These are phyloP conservation scores for Penicillium sp. DNA, from an alignment of 2,329 filamentous ascomycete species.

Conservation along the genomic window DNA sequence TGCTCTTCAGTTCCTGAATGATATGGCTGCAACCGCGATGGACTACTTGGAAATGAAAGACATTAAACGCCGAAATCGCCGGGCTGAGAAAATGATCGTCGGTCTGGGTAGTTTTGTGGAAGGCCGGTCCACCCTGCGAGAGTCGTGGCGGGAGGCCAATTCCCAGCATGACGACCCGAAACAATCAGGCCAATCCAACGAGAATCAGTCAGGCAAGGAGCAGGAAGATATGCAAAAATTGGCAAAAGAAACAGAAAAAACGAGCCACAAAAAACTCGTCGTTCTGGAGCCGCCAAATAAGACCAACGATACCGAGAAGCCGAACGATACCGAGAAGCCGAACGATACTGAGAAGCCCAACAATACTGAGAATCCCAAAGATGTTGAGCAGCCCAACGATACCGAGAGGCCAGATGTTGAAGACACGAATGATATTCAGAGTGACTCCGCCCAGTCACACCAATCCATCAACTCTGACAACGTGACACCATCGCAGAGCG, in stretches of 20 bases:
- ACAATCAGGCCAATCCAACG: constrained; percentile 5
- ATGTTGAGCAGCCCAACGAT: too few relatives aligned
- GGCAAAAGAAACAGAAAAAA: not conserved
- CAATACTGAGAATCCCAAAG: too few relatives aligned
- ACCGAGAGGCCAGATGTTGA: too few relatives aligned
- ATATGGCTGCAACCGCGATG: constrained; percentile 58
- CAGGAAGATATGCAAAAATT: constrained; percentile 21
- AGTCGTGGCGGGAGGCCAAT: constrained; percentile 22
- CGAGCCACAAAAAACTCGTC: not conserved
- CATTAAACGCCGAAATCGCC: constrained; percentile 51
- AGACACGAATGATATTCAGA: not conserved
- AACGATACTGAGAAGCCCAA: too few relatives aligned
- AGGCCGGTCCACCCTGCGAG: constrained; percentile 36
- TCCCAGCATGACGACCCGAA: constrained; percentile 13
- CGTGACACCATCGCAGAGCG: not conserved
- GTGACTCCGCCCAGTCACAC: not conserved
- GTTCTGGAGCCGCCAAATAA: not conserved
- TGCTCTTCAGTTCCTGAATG: constrained; percentile 56
- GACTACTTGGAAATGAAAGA: constrained; percentile 58
- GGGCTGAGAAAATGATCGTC: constrained; percentile 58
- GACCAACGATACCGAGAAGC: too few relatives aligned
- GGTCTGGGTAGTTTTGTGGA: constrained; percentile 55
- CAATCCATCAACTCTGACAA: not conserved
- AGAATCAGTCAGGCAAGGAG: constrained; percentile 20
- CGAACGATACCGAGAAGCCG: too few relatives aligned